phyloP scores from a whole-genome alignment of 2,329 filamentous ascomycete species.

The Colletotrichum caudatum region DNA sequence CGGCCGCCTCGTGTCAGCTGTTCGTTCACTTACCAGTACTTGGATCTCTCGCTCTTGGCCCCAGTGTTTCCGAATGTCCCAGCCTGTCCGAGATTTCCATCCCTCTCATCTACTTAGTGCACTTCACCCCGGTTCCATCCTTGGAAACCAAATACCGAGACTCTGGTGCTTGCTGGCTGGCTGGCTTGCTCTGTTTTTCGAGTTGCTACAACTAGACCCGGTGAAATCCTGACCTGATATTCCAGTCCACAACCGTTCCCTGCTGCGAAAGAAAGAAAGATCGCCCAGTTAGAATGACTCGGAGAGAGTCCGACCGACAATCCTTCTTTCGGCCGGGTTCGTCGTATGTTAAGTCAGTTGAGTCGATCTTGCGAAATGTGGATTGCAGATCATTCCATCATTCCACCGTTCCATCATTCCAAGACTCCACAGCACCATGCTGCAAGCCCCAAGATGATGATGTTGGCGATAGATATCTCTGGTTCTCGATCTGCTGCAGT shows the following conservation, averaged over 20 bases:
- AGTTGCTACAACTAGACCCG: not conserved
- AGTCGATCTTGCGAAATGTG: not conserved
- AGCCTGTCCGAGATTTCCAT: slow-evolving; percentile 11
- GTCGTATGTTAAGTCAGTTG: not conserved
- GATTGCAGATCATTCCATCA: slow-evolving; percentile 22
- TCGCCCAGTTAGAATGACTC: not conserved
- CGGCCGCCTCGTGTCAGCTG: slow-evolving; percentile 27
- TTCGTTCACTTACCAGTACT: not conserved
- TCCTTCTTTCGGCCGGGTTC: slow-evolving; percentile 9
- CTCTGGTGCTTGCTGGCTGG: slow-evolving; percentile 21
- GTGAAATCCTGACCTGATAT: slow-evolving; percentile 5
- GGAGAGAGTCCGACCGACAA: not conserved
- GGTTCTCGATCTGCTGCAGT: not conserved
- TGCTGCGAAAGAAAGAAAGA: not conserved
- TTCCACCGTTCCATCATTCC: not conserved
- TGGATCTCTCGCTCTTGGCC: slow-evolving; percentile 24
- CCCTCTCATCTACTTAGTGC: not conserved
- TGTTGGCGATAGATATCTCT: not conserved
- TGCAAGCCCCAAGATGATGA: not conserved
- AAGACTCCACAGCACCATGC: not conserved
- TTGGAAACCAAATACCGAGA: slow-evolving; percentile 28
- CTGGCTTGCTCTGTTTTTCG: not conserved
- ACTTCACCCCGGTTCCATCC: slow-evolving; percentile 13
- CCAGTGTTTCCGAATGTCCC: slow-evolving; percentile 24
- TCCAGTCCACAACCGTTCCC: slow-evolving; percentile 14